Conservation (phyloP, 2,329 filamentous ascomycete genomes). For the Nothophaeocryptopus gaeumannii region DNA sequence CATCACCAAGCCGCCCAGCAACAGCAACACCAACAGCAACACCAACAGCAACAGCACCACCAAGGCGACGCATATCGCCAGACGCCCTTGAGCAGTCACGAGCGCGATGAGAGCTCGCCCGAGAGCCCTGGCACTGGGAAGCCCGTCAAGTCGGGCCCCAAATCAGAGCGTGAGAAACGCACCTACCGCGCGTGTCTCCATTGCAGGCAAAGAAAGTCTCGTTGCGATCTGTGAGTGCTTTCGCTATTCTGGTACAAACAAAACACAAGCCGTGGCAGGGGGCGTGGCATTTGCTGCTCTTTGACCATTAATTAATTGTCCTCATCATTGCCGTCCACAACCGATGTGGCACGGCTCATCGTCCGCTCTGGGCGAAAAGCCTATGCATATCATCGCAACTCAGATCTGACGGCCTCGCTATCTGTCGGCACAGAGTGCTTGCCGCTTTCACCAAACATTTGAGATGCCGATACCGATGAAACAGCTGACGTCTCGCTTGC, state of each 20-base stretch:
- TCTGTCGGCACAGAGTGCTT: too few relatives aligned
- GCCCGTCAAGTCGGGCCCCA: conserved; percentile 4
- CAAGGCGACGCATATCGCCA: neutral
- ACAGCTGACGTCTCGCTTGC: conserved; percentile 8
- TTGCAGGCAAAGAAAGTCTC: conserved; percentile 34
- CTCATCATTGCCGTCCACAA: conserved; percentile 10
- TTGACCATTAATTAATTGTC: neutral
- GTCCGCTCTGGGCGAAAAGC: too few relatives aligned
- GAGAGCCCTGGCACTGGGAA: conserved; percentile 11
- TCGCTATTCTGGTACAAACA: neutral
- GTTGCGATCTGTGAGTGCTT: conserved; percentile 34
- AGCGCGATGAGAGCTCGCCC: conserved; percentile 5
- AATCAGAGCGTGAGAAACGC: conserved; percentile 33
- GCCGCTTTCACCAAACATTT: too few relatives aligned
- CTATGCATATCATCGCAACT: too few relatives aligned
- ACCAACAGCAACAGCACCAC: conserved; percentile 4
- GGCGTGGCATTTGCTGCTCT: neutral
- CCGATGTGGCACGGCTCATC: neutral
- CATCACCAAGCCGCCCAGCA: too few relatives aligned
- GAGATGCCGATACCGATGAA: neutral
- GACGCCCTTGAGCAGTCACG: too few relatives aligned
- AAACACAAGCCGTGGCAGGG: too few relatives aligned
- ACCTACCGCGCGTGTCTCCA: conserved; percentile 35
- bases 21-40: neutral
- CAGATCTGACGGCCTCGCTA: too few relatives aligned